phyloP scores from a whole-genome alignment of 164 flowering plant species.

The Nymphaea thermarum region DNA sequence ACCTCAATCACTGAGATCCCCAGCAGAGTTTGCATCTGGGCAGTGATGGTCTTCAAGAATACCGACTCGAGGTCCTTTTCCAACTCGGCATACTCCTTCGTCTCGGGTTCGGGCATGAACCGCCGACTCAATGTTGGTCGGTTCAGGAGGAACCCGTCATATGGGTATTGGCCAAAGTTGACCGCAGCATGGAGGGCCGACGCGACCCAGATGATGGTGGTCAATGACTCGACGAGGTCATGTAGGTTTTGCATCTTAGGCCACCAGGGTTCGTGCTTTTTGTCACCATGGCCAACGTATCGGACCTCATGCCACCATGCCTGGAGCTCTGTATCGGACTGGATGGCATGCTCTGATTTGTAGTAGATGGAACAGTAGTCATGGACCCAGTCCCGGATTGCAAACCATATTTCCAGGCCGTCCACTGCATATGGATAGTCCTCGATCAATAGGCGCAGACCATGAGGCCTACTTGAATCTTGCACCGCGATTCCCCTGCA shows the following conservation, averaged over 20 bases:
- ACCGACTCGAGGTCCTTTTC: constrained; percentile 43
- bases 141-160: constrained; percentile 81
- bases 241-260: constrained; percentile 40
- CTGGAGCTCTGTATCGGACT: constrained; percentile 56
- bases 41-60: constrained; percentile 59
- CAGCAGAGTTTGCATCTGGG: constrained; percentile 62
- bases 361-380: constrained; percentile 71
- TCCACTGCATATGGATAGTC: constrained; percentile 89
- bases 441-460: constrained; percentile 54
- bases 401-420: constrained; percentile 79
- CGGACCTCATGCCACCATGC: constrained; percentile 79
- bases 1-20: constrained; percentile 68
- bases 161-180: constrained; percentile 83
- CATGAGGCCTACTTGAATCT: constrained; percentile 44
- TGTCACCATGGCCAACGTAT: constrained; percentile 68
- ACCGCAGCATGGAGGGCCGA: constrained; percentile 91
- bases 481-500: constrained; percentile 62
- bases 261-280: constrained; percentile 73
- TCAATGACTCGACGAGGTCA: constrained; percentile 48
- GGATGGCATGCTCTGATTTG: constrained; percentile 28
- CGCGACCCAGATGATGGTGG: constrained; percentile 72
- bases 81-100: constrained; percentile 50
- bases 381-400: constrained; percentile 61
- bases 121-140: constrained; percentile 72
- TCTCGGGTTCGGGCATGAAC: constrained; percentile 77